Evolutionary conservation across 2,329 filamentous ascomycete genomes (phyloP).

Genomic region (Tolypocladium capitatum): DNA sequence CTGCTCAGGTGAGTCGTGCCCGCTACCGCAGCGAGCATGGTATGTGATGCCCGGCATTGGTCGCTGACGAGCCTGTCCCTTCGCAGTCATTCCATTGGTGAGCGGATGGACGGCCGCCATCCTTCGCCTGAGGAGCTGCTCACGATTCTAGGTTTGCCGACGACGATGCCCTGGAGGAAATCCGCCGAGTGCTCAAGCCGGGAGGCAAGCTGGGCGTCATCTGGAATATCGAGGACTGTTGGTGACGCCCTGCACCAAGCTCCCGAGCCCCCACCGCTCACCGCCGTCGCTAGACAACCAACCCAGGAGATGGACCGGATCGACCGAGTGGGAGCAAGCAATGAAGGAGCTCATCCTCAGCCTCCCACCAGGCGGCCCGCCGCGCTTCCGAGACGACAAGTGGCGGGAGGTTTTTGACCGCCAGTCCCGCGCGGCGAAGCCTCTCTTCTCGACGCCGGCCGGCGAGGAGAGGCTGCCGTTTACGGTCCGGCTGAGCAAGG

Average conservation of each 20-base stretch:
- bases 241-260: conserved; percentile 10
- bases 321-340: conserved; percentile 46
- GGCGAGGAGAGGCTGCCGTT: conserved; percentile 43
- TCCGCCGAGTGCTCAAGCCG: conserved; percentile 51
- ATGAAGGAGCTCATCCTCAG: conserved; percentile 45
- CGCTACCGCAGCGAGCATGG: neutral
- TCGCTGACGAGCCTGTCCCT: neutral
- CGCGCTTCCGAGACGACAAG: conserved; percentile 49
- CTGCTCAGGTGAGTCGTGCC: conserved; percentile 46
- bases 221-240: conserved; percentile 65
- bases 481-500: conserved; percentile 42
- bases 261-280: neutral
- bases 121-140: neutral
- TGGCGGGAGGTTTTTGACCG: conserved; percentile 54
- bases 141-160: conserved; percentile 48
- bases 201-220: conserved; percentile 50
- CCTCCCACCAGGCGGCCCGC: conserved; percentile 39
- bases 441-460: conserved; percentile 47
- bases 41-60: too few species aligned
- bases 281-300: conserved; percentile 42
- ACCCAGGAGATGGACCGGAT: conserved; percentile 38
- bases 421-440: conserved; percentile 33
- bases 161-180: conserved; percentile 46
- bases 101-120: conserved; percentile 5
- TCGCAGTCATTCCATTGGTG: conserved; percentile 41